Evolutionary conservation across 148 eudicot species (phyloP), one percentile per base, ranked within the genome.

Genomic region (Bassia scoparia): DNA sequence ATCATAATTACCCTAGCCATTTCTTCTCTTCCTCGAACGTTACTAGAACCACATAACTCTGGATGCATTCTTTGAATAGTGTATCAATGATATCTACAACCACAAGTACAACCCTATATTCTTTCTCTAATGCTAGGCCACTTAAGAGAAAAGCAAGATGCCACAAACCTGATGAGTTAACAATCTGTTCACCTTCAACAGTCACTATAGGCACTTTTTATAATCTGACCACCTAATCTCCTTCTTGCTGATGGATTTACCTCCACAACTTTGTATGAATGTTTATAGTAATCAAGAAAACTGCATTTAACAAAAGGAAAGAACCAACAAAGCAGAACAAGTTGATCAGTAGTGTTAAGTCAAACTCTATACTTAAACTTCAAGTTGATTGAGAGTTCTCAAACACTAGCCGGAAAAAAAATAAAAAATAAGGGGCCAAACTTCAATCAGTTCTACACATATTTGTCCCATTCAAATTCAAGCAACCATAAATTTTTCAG

Each of bases 211-310:
- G 97, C 74, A 95, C 99, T 83, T 95, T 95, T 87, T 87, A 87
- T 95, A 95, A 61, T 88, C 96, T 41, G 99, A 95, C 96, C 96
- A 95, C 80, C 92, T 88, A 78, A 92, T 88, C 88, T 91, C 99
- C 84, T 92, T 95, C 80, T 95, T 95, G 84, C 83, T 90, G 71
- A 95, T 87, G 38, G 99, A 74, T 95, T 90, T 80, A 95, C 99
- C 84, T 95, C 99, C 81, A 95, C 92, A 72, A 95, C 72, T 84
- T 95, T 95, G 90, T 95, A 95, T 96, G 94, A 64, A 95, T 84
- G 59, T 88, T n/a, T 85, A 68, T 85, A 74, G 83, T 95, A 95
- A 76, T 95, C 99, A 83, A 95, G 76, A 91, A 95, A 53, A 97
- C 99, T 95, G 90, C 24, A 81, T 64, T 35, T 21, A 31, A 62